A percentile compares a stretch with the other conserved stretches of the same genome.
Evolutionary conservation across 768 basidiomycete genomes (phyloP).

Genomic region (Pisolithus microcarpus): DNA sequence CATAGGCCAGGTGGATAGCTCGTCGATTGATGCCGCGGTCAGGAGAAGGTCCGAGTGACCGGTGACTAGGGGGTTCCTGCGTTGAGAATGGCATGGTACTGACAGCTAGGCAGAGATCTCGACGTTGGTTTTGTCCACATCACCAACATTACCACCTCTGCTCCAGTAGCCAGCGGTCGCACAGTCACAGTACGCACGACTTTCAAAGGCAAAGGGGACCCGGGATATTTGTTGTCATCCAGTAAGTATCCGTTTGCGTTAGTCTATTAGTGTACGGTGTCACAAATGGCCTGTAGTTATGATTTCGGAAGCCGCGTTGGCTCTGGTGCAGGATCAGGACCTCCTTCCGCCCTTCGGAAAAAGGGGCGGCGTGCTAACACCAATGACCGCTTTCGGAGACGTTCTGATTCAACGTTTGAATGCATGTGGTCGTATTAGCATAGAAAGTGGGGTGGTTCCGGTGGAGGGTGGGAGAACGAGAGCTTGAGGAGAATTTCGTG

Average conservation of each 20-base stretch:
- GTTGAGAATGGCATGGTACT: background rate
- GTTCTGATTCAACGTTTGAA: conserved; percentile 63
- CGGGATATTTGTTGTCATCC: conserved; percentile 60
- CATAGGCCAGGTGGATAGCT: conserved; percentile 41
- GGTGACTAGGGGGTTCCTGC: conserved; percentile 34
- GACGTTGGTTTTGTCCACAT: conserved; percentile 53
- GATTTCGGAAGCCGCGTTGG: conserved; percentile 74
- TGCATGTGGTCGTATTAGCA: conserved; percentile 47
- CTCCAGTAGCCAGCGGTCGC: conserved; percentile 32
- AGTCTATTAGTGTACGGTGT: conserved; percentile 1
- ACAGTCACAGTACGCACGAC: conserved; percentile 48
- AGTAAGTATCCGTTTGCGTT: conserved; percentile 28
- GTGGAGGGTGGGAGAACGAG: conserved; percentile 7
- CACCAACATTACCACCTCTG: conserved; percentile 65
- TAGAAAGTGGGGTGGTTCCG: conserved; percentile 43
- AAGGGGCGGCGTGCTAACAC: conserved; percentile 76
- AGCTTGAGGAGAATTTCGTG: background rate
- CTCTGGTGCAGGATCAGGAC: conserved; percentile 49
- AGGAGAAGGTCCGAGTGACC: conserved; percentile 57
- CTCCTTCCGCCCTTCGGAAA: conserved; percentile 51
- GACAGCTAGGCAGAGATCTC: conserved; percentile 36
- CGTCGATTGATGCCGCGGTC: conserved; percentile 44
- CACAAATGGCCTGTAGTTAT: conserved; percentile 41
- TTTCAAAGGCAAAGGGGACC: conserved; percentile 66
- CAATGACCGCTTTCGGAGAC: conserved; percentile 76